Conservation (phyloP, 2,329 filamentous ascomycete genomes). For the Sphaerostilbella broomeana region DNA sequence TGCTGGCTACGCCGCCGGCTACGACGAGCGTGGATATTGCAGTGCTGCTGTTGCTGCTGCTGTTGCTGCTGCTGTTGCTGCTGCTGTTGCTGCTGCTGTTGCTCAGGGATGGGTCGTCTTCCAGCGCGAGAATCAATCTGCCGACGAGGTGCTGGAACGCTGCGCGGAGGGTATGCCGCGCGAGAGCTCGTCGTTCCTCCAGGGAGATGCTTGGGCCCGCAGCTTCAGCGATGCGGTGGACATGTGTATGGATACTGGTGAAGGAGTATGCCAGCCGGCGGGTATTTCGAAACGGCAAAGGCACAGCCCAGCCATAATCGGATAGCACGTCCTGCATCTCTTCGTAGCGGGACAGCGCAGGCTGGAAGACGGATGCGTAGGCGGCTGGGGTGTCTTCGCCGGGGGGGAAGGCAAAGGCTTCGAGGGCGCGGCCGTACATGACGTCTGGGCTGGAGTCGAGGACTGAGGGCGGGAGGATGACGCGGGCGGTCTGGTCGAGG, state of each 20-base stretch:
- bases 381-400: background rate
- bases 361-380: conserved; percentile 40
- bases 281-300: conserved; percentile 56
- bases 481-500: conserved; percentile 78
- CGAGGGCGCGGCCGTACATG: conserved; percentile 76
- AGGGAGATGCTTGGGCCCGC: conserved; percentile 33
- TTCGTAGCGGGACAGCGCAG: conserved; percentile 51
- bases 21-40: conserved; percentile 58
- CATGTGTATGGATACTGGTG: conserved; percentile 55
- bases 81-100: conserved; percentile 32
- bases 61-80: conserved; percentile 36
- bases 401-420: conserved; percentile 63
- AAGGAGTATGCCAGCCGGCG: conserved; percentile 65
- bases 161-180: conserved; percentile 66
- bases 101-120: conserved; percentile 24
- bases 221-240: conserved; percentile 36
- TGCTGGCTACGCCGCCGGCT: conserved; percentile 85
- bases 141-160: conserved; percentile 83
- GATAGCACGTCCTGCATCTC: conserved; percentile 44
- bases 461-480: conserved; percentile 58
- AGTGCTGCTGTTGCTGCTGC: conserved; percentile 30
- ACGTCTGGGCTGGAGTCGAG: conserved; percentile 52
- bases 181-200: conserved; percentile 62
- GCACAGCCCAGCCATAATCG: conserved; percentile 55
- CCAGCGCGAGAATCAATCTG: conserved; percentile 63